Percentiles rank a stretch among this genome's conserved stretches.
phyloP scores from a whole-genome alignment of 2,329 filamentous ascomycete genomes.

The Pestalotiopsis sp. region DNA sequence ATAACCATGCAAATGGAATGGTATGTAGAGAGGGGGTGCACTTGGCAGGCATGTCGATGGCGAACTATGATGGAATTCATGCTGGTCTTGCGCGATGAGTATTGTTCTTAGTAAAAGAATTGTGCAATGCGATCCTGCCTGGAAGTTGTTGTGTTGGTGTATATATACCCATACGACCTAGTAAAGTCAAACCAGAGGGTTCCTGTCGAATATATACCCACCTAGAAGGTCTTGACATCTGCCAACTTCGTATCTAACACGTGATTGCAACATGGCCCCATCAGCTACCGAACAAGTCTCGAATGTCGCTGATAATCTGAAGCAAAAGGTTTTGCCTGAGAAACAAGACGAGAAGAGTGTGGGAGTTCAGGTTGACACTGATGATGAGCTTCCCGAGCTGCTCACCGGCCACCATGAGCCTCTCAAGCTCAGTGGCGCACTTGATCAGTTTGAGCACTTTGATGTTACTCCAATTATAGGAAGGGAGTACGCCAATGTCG shows the following conservation, averaged over 20 bases:
- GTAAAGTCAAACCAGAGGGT: too few relatives aligned
- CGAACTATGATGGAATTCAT: constrained; percentile 2
- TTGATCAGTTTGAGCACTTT: constrained; percentile 56
- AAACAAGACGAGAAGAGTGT: constrained; percentile 15
- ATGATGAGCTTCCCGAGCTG: constrained; percentile 21
- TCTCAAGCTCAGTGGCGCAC: constrained; percentile 50
- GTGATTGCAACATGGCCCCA: constrained; percentile 23
- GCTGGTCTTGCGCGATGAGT: constrained; percentile 2
- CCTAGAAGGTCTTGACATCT: too few relatives aligned
- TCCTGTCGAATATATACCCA: too few relatives aligned
- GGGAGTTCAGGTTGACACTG: constrained; percentile 14
- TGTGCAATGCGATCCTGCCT: not conserved
- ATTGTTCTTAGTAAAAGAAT: not conserved
- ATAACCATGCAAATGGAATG: not conserved
- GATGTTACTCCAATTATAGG: constrained; percentile 66
- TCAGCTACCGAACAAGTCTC: constrained; percentile 27
- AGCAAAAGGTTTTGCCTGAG: constrained; percentile 22
- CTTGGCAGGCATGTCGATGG: not conserved
- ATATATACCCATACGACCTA: too few relatives aligned
- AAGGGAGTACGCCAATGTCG: constrained; percentile 59
- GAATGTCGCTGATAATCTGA: constrained; percentile 25
- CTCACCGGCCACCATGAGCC: constrained; percentile 34
- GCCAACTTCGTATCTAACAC: not conserved
- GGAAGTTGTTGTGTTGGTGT: too few relatives aligned
- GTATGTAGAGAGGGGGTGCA: not conserved